Base-by-base conservation (phyloP, 768 basidiomycete species). In the Scleroderma citrinum region DNA sequence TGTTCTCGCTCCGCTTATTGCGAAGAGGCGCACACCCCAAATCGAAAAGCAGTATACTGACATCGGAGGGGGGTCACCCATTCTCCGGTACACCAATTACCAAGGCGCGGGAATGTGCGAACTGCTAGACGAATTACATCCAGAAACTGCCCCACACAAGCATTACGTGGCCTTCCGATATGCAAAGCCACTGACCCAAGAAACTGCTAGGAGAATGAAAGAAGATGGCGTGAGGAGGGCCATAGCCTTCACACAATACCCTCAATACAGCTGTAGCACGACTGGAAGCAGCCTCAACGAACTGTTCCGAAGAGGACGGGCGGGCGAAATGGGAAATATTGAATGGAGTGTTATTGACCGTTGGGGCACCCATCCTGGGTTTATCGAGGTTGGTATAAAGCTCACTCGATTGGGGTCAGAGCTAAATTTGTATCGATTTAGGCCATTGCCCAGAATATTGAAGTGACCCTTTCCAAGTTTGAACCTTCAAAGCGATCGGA, bases 311-410 rank as follows among this genome's bases (percentile, higher is more conserved):
- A 71, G 68, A 59, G 79, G 80, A 45, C 80, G 75, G 59, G 69
- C 72, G 32, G 85, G 83, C 24, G 83, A 79, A 46, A 69, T 75
- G 56, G 85, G 76, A 44, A 73, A 74, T 57, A 77, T 99, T 20
- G 80, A 92, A 60, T 99, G 96, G 96, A 95, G 90, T 63, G 93
- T 98, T 6, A 87, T 99, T 61, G 96, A 99, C 70, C 80, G 96
- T 23, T 99, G 96, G 96, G 93, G 92, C 8, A 92, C 91, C 10
- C 90, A 99, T 65, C 76, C 86, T 5, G 96, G 96, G 4, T 88
- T 98, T 60, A 78, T 99, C 52, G 92, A 98, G 76, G 95, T 92
- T 61, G 44, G 79, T 66, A 17, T n/a, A 32, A 10, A 20, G 19
- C 3, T 35, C 16, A 23, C 21, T 29, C n/a, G 29, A 13, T 14